Base-by-base conservation (phyloP, 2,329 filamentous ascomycete species). In the Annulohypoxylon truncatum region DNA sequence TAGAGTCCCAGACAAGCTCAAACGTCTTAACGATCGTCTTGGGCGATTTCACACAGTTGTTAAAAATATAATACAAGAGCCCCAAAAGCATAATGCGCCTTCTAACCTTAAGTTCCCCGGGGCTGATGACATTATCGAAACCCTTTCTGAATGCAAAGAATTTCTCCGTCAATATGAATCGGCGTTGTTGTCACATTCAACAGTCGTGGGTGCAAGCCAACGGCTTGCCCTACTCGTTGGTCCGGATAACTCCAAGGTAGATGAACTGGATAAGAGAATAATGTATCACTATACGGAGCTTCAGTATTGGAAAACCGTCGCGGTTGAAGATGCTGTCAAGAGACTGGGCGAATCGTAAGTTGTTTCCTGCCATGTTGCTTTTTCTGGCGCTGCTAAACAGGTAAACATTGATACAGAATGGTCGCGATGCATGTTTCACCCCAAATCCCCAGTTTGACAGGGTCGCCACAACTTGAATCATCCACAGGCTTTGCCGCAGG, bases 121-220 rank as follows among this genome's bases (percentile, higher is more conserved):
- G 38, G 66, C 55, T 8, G 42, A 50, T 38, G 52, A 64, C 24
- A 57, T 72, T 46, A 58, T 66, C 50, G 67, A 69, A 15, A 73
- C 71, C 28, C 65, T 73, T 13, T 67, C 38, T 9, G 72, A 74
- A 22, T 72, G 69, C 61, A 69, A 72, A 53, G 20, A 59, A 1
- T 74, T 73, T 38, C 71, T 74, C 29, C 62, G 64, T 28, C 50
- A 70, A 5, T 73, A 73, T 66, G 65, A 67, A 33, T 59, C 64
- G 15, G 60, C 69, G 4, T 48, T 73, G 8, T 53, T 44, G 12
- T 31, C 64, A 48, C 53, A n/a, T n/a, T 38, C 47, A 22, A 35
- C 61, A 2, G 42, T 57, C 2, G 44, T 64, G 18, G 42, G 55
- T 40, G 20, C 59, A 31, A 53, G 53, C 28, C 67, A 66, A 38